Percentiles rank a stretch among this genome's conserved stretches.
These are phyloP conservation scores for Combretum micranthum DNA, from an alignment of 345 rosid species.

Conservation along the genomic window DNA sequence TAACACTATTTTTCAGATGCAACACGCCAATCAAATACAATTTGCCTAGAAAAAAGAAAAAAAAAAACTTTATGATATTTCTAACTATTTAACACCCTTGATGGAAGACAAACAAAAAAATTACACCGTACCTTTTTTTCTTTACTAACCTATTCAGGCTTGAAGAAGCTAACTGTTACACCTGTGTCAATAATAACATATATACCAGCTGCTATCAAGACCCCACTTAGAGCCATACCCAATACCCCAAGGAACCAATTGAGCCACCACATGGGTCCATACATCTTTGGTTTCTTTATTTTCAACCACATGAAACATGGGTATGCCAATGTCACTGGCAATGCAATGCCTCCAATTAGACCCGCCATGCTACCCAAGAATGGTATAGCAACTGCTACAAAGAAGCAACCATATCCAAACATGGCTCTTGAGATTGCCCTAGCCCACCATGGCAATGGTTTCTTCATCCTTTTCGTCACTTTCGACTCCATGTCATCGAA, in stretches of 20 bases:
- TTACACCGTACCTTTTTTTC: too few relatives aligned
- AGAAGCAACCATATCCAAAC: slow-evolving; percentile 32
- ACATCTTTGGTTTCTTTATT: slow-evolving; percentile 35
- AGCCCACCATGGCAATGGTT: slow-evolving; percentile 45
- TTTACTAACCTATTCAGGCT: slow-evolving; percentile 23
- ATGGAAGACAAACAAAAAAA: too few relatives aligned
- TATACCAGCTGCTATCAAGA: slow-evolving; percentile 37
- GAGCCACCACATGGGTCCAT: slow-evolving; percentile 40
- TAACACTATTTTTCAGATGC: too few relatives aligned
- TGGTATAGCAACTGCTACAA: slow-evolving; percentile 49
- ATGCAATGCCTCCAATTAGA: slow-evolving; percentile 48
- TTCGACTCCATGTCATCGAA: slow-evolving; percentile 49
- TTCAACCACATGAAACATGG: slow-evolving; percentile 73
- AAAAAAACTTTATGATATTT: too few relatives aligned
- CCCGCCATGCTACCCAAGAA: slow-evolving; percentile 48
- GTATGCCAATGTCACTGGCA: slow-evolving; percentile 55
- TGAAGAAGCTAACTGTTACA: slow-evolving; percentile 45
- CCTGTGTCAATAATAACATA: slow-evolving; percentile 41
- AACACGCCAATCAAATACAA: too few relatives aligned
- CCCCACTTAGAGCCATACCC: slow-evolving; percentile 40
- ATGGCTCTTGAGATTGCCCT: slow-evolving; percentile 33
- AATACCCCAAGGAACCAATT: slow-evolving; percentile 48
- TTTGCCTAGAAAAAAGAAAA: too few relatives aligned
- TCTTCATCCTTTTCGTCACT: slow-evolving; percentile 22
- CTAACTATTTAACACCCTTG: too few relatives aligned